phyloP scores from a whole-genome alignment of 768 basidiomycete species.

The Russula vinacea region DNA sequence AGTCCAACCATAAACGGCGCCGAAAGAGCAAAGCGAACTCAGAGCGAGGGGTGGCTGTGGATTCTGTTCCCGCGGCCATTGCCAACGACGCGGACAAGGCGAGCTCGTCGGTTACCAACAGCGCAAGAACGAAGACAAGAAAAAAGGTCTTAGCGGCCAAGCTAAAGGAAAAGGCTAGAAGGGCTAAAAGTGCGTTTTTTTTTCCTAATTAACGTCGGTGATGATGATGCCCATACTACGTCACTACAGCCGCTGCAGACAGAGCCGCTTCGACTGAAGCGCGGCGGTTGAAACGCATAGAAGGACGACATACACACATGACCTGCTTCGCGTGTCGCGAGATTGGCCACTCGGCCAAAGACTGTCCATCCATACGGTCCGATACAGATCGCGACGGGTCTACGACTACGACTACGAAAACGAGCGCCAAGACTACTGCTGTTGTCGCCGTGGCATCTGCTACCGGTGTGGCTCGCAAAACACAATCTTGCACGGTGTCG shows the following conservation, averaged over 20 bases:
- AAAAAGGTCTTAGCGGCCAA: conserved; percentile 32
- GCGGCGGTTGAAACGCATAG: conserved; percentile 61
- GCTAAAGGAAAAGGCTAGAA: conserved; percentile 34
- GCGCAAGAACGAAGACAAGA: conserved; percentile 37
- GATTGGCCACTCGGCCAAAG: conserved; percentile 76
- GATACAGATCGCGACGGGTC: conserved; percentile 29
- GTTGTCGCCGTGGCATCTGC: conserved; percentile 66
- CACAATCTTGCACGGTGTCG: conserved; percentile 81
- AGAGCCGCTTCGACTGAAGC: conserved; percentile 47
- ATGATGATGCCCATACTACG: no score
- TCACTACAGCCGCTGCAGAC: conserved; percentile 29
- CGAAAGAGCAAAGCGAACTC: conserved; percentile 47
- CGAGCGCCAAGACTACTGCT: conserved; percentile 46
- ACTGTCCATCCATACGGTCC: conserved; percentile 57
- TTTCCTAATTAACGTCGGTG: not conserved
- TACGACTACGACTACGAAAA: conserved; percentile 29
- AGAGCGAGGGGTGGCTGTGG: conserved; percentile 28
- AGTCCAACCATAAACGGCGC: conserved; percentile 60
- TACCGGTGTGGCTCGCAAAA: conserved; percentile 55
- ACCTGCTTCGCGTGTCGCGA: conserved; percentile 86
- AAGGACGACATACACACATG: conserved; percentile 54
- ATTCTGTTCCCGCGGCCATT: not conserved
- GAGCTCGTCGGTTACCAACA: conserved; percentile 29
- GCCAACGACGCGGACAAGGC: conserved; percentile 27
- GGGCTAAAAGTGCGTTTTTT: conserved; percentile 31